These are phyloP conservation scores for Poteriospumella lacustris DNA, from an alignment of 108 stramenopile species.

Conservation along the genomic window DNA sequence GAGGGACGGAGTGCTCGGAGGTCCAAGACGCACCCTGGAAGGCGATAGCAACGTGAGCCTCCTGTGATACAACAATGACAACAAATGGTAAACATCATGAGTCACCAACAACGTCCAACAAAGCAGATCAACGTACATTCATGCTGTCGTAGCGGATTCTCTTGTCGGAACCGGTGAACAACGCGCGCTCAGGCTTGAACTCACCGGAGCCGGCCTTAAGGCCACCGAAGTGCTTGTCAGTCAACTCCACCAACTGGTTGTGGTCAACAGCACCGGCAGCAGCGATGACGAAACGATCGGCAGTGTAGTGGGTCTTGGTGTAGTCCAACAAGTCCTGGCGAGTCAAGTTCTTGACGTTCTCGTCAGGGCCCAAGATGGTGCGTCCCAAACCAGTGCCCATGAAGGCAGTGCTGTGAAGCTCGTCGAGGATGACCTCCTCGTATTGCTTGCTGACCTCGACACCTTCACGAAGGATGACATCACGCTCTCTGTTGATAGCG, in stretches of 20 bases:
- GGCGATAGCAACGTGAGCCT: conserved; percentile 86
- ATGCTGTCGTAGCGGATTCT: conserved; percentile 76
- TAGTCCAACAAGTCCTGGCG: conserved; percentile 76
- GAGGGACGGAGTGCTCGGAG: conserved; percentile 89
- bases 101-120: too few relatives aligned
- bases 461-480: conserved; percentile 98
- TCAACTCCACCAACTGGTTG: conserved; percentile 72
- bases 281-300: conserved; percentile 93
- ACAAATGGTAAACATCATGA: background rate
- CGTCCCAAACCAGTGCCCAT: conserved; percentile 83
- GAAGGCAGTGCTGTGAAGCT: conserved; percentile 95
- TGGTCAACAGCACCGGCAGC: conserved; percentile 96
- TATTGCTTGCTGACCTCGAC: conserved; percentile 95
- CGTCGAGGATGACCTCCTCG: conserved; percentile 95
- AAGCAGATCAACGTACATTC: too few relatives aligned
- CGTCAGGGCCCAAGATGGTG: conserved; percentile 90
- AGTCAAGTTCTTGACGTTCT: conserved; percentile 79
- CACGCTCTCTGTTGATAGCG: conserved; percentile 87
- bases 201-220: conserved; percentile 53
- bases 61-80: background rate
- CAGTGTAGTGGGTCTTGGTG: conserved; percentile 94
- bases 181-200: conserved; percentile 53
- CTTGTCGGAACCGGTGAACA: conserved; percentile 89
- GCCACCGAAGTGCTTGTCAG: conserved; percentile 79
- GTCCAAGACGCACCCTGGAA: conserved; percentile 95